Evolutionary conservation across 2,329 filamentous ascomycete species (phyloP), one percentile per base, ranked within the genome.

Genomic region (Claviceps sp.): DNA sequence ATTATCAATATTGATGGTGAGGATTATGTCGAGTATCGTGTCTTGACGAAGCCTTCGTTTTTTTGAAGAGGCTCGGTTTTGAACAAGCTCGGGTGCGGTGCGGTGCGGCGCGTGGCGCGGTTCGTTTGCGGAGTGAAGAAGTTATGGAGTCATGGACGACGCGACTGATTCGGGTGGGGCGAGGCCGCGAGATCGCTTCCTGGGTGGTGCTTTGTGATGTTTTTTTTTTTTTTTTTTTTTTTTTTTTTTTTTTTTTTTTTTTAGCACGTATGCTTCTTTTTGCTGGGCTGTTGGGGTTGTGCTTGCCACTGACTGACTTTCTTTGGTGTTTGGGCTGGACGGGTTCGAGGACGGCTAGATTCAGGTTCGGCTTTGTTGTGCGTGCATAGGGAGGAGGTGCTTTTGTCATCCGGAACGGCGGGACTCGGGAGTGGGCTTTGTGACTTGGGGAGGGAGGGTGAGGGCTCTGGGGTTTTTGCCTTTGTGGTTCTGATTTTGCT

Each of bases 1-100:
- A 78, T 84, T 22, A 74, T 84, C 58, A 81, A 69, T 47, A 84
- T 84, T 54, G 79, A 84, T 54, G 81, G 79, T 22, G 80, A 84
- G 61, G 81, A 84, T 56, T 84, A 80, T 55, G 79, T 84, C 37
- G 81, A 84, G 62, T 84, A 84, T 56, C 74, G 80, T 2, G 78
- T 84, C 1, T 71, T 84, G 26, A 82, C 77, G 1, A 83, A 81
- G 65, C 78, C 79, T 0, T 75, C 72, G 0, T 83, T 83, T 59
- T 82, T 80, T 56, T 81, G 62, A 40, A 5, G 2, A 4, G 22
- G 4, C 22, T 18, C 18, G 18, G 18, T 18, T 18, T 18, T 18
- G 24, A 24, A 24, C 3, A 24, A 16, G 18, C 18, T 24, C 4
- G 2, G 14, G 42, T 8, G 11, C 42, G 42, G 3, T 18, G 22